A percentile compares a stretch with the other conserved stretches of the same genome.
phyloP scores from a whole-genome alignment of 2,329 filamentous ascomycete species.

The Myriosclerotinia scirpicola region DNA sequence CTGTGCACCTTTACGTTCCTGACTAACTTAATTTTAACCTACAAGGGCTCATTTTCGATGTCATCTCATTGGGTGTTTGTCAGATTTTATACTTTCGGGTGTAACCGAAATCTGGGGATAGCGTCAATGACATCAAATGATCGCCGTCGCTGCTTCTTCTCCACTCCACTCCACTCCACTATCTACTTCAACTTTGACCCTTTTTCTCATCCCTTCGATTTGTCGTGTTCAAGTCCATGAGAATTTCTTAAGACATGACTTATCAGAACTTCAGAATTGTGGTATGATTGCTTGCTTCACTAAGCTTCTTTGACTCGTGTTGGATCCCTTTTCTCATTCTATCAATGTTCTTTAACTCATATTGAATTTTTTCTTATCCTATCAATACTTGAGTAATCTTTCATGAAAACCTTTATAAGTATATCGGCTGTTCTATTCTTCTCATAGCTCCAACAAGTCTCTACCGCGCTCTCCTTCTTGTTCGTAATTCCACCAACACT shows the following conservation, averaged over 20 bases:
- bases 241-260: too few relatives aligned
- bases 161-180: not conserved
- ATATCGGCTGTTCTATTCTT: too few relatives aligned
- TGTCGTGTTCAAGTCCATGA: too few relatives aligned
- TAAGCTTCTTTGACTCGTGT: too few relatives aligned
- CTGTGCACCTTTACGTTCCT: constrained; percentile 13
- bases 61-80: constrained; percentile 12
- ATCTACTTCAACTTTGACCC: not conserved
- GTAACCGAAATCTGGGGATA: constrained; percentile 2
- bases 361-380: too few relatives aligned
- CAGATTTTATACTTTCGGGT: constrained; percentile 6
- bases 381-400: too few relatives aligned
- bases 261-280: too few relatives aligned
- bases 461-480: not conserved
- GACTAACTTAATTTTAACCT: constrained; percentile 14
- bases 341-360: too few relatives aligned
- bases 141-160: not conserved
- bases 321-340: too few relatives aligned
- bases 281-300: too few relatives aligned
- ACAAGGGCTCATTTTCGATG: not conserved
- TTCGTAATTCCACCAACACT: not conserved
- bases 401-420: too few relatives aligned
- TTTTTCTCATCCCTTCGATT: not conserved
- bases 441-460: not conserved
- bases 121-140: not conserved